Evolutionary conservation across 176 grass and related monocot species (phyloP).

Genomic region (Themeda triandra): DNA sequence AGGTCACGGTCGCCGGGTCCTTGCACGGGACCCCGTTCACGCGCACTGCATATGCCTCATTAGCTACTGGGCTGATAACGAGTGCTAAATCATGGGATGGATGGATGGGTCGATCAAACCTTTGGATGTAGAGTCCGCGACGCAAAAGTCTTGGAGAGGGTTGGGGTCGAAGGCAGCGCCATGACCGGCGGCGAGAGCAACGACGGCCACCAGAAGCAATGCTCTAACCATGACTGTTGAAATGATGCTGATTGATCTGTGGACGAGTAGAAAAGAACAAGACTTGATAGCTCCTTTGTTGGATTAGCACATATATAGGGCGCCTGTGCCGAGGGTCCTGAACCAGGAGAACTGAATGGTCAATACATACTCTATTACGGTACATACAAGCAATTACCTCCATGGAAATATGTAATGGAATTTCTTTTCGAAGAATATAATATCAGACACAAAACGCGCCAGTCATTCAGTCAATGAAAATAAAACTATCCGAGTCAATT

Average conservation of each 20-base stretch:
- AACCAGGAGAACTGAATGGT: not conserved
- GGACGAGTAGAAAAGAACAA: not conserved
- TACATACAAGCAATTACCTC: not conserved
- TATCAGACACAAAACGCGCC: not conserved
- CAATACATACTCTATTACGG: not conserved
- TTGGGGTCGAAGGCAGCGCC: slow-evolving; percentile 42
- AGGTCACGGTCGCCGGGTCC: slow-evolving; percentile 16
- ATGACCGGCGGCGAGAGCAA: slow-evolving; percentile 19
- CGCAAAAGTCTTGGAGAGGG: slow-evolving; percentile 53
- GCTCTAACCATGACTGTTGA: slow-evolving; percentile 1
- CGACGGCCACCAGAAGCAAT: not conserved
- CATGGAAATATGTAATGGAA: not conserved
- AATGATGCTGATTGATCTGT: not conserved
- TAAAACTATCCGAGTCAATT: not conserved
- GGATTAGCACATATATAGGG: not conserved
- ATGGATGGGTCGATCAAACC: not conserved
- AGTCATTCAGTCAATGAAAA: not conserved
- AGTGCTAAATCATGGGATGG: too few species aligned
- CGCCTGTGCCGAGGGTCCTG: not conserved
- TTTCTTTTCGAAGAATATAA: not conserved
- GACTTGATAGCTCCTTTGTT: not conserved
- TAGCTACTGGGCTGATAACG: too few species aligned
- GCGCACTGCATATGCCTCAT: slow-evolving; percentile 8
- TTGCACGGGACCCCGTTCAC: slow-evolving; percentile 48
- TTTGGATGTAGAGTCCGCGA: slow-evolving; percentile 41